Percentiles rank a stretch among this genome's conserved stretches.
These are phyloP conservation scores for Zanthoxylum bungeanum DNA, from an alignment of 345 rosid genomes.

Conservation along the genomic window DNA sequence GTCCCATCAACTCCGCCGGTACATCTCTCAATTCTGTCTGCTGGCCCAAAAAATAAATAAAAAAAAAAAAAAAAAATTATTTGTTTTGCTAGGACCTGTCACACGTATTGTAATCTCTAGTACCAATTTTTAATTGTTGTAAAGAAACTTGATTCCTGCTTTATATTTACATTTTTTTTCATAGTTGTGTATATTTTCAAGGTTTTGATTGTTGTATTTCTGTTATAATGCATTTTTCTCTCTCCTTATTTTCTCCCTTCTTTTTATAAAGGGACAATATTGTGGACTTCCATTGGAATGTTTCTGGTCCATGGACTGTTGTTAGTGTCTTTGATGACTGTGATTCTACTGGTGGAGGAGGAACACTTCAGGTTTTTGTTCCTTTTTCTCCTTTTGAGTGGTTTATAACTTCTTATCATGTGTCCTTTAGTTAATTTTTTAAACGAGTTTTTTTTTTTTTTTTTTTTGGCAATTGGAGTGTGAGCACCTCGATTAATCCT, in stretches of 20 bases:
- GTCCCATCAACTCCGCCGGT: no score
- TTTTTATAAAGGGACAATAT: conserved; percentile 72
- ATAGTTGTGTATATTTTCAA: conserved; percentile 1
- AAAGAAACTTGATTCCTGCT: background rate
- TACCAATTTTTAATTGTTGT: background rate
- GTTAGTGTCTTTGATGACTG: conserved; percentile 98
- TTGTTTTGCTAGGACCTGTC: background rate
- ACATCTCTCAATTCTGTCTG: no score
- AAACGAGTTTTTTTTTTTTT: background rate
- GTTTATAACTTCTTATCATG: background rate
- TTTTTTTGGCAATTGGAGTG: no score
- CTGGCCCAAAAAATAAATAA: no score
- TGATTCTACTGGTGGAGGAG: conserved; percentile 89
- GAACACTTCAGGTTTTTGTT: conserved; percentile 75
- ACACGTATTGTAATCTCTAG: no score
- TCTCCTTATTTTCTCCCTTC: background rate
- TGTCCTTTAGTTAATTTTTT: background rate
- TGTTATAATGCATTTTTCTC: background rate
- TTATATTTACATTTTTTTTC: background rate
- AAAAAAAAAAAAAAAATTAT: no score
- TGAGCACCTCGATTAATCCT: no score
- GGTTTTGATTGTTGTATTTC: background rate
- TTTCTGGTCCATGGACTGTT: conserved; percentile 87
- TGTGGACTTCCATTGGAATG: conserved; percentile 92
- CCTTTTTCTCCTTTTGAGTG: background rate